Evolutionary conservation across 2,329 filamentous ascomycete genomes (phyloP), one percentile per base, ranked within the genome.

Genomic region (Penicillium sp.): DNA sequence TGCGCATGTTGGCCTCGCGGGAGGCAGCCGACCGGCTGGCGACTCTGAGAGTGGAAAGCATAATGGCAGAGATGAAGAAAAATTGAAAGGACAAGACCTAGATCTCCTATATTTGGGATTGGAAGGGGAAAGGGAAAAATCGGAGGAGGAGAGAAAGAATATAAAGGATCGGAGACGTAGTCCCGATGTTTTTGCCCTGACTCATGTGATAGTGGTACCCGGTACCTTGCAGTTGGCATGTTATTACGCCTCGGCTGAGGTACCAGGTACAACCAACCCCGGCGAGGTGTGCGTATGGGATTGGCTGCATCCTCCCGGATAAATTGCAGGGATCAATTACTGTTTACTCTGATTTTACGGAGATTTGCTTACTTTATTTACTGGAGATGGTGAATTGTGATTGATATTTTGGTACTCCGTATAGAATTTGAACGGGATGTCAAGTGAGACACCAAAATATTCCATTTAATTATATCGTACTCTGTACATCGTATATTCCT

Each of bases 31-130:
- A 71, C 50, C 76, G 77, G 69, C 75, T 73, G 66, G 75, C 73
- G 55, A 78, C 68, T 73, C 77, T 73, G 53, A 79, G 66, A 60
- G 78, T 77, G 65, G 79, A 80, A 61, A 81, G 68, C 79, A 81
- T 81, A 58, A 57, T 56, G 49, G 41, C 29, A 49, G 39, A 41
- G 49, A 38, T 47, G 51, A 39, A 58, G 25, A 49, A 56, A 56
- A 53, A 47, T 42, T 5, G 49, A 61, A 59, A 49, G 19, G 45
- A 51, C 47, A 53, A 41, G 36, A 53, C 23, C 56, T 56, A 43
- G 42, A 48, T 49, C 60, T 54, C 50, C 55, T 54, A 43, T 44
- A 21, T 23, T 52, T 44, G 53, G 29, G 21, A 52, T 45, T 53
- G 50, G 49, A 56, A 54, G 44, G 50, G 43, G 41, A 58, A 54